A percentile compares a stretch with the other conserved stretches of the same genome.
Evolutionary conservation across 2,329 filamentous ascomycete genomes (phyloP).

Genomic region (Zarea fungicola): DNA sequence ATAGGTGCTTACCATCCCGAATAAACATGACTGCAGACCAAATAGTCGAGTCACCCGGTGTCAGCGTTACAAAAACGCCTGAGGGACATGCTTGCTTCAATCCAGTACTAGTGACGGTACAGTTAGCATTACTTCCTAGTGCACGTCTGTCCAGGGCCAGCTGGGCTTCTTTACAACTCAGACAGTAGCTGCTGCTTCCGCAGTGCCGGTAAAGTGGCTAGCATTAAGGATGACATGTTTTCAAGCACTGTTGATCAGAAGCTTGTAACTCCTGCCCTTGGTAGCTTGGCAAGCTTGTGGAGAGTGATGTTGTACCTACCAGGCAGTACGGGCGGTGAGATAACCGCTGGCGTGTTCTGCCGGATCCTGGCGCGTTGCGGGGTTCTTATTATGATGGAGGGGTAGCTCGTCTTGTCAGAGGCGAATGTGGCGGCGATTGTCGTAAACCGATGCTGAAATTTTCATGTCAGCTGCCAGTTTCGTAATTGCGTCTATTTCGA

Average conservation of each 20-base stretch:
- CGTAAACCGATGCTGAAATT: constrained; percentile 4
- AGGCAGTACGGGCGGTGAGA: constrained; percentile 1
- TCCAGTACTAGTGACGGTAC: constrained; percentile 58
- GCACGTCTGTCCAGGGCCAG: neutral
- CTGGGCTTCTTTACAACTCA: constrained; percentile 62
- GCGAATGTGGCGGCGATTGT: constrained; percentile 6
- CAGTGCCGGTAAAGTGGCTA: constrained; percentile 49
- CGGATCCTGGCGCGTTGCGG: constrained; percentile 2
- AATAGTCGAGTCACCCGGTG: constrained; percentile 70
- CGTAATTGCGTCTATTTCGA: neutral
- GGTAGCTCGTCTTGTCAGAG: constrained; percentile 3
- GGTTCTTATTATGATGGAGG: constrained; percentile 10
- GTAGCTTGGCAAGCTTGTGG: neutral
- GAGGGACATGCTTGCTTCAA: constrained; percentile 78
- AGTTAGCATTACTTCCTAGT: constrained; percentile 2
- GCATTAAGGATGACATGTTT: constrained; percentile 39
- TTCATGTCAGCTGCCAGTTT: too few relatives aligned
- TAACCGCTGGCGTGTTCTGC: constrained; percentile 1
- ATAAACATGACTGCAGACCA: constrained; percentile 94
- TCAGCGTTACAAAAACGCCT: constrained; percentile 81
- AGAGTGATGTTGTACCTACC: neutral
- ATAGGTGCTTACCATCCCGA: constrained; percentile 78
- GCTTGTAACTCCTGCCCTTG: neutral
- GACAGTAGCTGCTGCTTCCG: constrained; percentile 71
- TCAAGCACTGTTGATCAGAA: neutral